Percentiles rank a stretch among this genome's conserved stretches.
Conservation (phyloP, 179 eudicot species). For the Beta corolliflora region DNA sequence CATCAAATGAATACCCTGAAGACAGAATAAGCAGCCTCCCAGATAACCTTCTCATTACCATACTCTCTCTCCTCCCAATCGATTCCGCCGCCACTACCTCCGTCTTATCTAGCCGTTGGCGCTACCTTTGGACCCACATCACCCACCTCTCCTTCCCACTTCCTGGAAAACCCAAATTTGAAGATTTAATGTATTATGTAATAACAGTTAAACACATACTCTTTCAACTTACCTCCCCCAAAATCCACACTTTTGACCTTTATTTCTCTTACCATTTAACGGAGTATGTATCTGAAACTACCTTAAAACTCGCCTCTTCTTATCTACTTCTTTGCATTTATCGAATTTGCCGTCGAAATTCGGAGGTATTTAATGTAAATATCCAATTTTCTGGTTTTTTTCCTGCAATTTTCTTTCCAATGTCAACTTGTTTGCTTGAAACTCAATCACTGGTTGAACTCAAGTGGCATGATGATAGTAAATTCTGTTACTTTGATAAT, state of each 20-base stretch:
- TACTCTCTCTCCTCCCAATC: neutral
- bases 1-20: too few relatives aligned
- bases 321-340: neutral
- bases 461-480: neutral
- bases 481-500: neutral
- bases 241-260: neutral
- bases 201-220: neutral
- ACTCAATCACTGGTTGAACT: neutral
- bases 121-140: neutral
- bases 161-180: neutral
- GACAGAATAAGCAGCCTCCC: neutral
- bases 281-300: neutral
- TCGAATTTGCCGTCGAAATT: neutral
- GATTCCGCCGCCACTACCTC: neutral
- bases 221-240: neutral
- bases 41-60: neutral
- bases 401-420: neutral
- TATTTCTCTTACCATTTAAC: neutral
- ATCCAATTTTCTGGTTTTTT: neutral
- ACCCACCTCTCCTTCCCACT: neutral
- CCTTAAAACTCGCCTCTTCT: neutral
- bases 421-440: neutral
- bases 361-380: neutral
- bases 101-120: neutral
- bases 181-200: too few relatives aligned